Percentiles rank a stretch among this genome's conserved stretches.
phyloP scores from a whole-genome alignment of 1,284 basidiomycete species.

The Austroboletus niveus region DNA sequence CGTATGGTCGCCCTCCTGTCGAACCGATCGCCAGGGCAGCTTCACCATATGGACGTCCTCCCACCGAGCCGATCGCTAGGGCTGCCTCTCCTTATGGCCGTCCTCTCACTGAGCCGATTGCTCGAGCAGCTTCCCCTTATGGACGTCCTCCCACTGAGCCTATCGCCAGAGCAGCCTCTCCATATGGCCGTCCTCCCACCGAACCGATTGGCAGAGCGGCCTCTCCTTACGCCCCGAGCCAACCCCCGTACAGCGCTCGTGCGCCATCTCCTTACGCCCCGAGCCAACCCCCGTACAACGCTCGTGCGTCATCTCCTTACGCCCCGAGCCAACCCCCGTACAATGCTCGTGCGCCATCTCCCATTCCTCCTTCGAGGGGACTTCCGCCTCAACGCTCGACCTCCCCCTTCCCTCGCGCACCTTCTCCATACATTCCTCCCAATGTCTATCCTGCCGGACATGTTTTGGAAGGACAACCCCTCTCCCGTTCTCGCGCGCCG shows the following conservation, averaged over 20 bases:
- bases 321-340: conserved; percentile 24
- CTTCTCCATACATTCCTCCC: conserved; percentile 32
- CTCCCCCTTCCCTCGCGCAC: conserved; percentile 38
- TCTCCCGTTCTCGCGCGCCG: conserved; percentile 33
- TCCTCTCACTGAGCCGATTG: conserved; percentile 26
- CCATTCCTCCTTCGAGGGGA: conserved; percentile 26
- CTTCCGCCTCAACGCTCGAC: conserved; percentile 27
- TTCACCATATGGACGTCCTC: conserved; percentile 34
- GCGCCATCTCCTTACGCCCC: conserved; percentile 28
- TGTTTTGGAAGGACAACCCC: conserved; percentile 50
- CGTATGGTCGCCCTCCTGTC: conserved; percentile 27
- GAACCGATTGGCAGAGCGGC: conserved; percentile 25
- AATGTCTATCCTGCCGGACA: conserved; percentile 52
- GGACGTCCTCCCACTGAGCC: conserved; percentile 30
- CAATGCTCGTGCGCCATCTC: conserved; percentile 26
- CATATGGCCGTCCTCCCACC: conserved; percentile 16
- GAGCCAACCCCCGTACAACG: conserved; percentile 24
- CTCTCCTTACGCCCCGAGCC: conserved; percentile 19
- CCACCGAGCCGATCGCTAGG: conserved; percentile 23
- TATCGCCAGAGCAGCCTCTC: conserved; percentile 25
- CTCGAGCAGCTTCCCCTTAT: conserved; percentile 25
- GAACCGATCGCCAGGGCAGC: conserved; percentile 27
- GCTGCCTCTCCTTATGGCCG: conserved; percentile 29
- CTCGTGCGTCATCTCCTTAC: conserved; percentile 30
- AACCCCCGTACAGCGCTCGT: conserved; percentile 26